Conservation (phyloP, 495 filamentous ascomycete species). For the Geoglossum glabrum region DNA sequence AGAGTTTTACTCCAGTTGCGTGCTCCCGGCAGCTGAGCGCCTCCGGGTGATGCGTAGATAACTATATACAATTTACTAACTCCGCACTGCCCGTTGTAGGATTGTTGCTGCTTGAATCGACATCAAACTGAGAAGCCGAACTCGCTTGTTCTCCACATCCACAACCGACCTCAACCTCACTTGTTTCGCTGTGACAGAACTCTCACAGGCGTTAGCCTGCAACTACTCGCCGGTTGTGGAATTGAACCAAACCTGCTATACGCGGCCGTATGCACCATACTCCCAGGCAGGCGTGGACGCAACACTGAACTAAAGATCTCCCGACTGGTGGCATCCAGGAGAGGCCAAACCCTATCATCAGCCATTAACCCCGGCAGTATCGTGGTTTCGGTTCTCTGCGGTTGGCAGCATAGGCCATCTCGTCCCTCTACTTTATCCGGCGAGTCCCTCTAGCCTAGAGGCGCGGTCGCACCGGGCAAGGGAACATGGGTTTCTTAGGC, state of each 20-base stretch:
- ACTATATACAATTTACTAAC: too few species aligned
- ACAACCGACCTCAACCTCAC: neutral
- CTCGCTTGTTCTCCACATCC: neutral
- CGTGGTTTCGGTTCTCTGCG: neutral
- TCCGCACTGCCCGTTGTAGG: too few species aligned
- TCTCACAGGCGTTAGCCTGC: neutral
- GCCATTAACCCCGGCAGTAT: neutral
- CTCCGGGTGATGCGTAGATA: too few species aligned
- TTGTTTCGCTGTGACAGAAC: neutral
- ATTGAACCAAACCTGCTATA: neutral
- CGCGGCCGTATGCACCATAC: neutral
- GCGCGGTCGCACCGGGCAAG: neutral
- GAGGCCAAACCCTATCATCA: neutral
- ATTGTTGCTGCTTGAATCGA: neutral
- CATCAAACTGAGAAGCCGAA: neutral
- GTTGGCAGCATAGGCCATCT: neutral
- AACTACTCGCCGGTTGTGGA: neutral
- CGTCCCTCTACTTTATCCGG: neutral
- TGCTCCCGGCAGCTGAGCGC: too few species aligned
- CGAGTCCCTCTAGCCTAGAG: neutral
- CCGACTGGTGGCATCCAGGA: neutral
- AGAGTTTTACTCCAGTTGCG: too few species aligned
- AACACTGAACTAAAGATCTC: neutral
- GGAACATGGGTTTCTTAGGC: slow-evolving; percentile 57
- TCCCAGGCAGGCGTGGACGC: neutral